phyloP scores from a whole-genome alignment of 2,329 filamentous ascomycete species.

The Fusarium nanum region DNA sequence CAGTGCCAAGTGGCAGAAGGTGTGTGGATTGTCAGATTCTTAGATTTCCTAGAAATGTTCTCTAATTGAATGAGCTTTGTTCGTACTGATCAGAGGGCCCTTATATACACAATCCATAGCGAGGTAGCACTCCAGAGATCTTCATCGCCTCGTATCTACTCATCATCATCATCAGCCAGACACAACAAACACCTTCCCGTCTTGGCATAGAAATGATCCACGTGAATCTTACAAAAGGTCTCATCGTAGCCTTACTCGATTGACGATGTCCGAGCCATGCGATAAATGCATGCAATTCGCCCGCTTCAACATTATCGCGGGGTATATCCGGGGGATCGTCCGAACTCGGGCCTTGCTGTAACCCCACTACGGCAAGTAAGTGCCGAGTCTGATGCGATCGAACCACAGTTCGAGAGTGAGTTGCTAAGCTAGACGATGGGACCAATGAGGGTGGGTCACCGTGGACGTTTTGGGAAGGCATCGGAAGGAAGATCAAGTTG shows the following conservation, averaged over 20 bases:
- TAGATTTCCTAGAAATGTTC: too few species aligned
- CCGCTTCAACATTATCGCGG: conserved; percentile 17
- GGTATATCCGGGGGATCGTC: conserved; percentile 20
- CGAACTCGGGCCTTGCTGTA: conserved; percentile 1
- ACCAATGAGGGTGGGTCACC: not conserved
- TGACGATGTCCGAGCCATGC: not conserved
- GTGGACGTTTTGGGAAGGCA: not conserved
- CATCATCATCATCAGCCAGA: not conserved
- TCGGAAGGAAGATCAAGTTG: not conserved
- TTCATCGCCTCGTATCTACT: not conserved
- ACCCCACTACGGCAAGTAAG: conserved; percentile 12
- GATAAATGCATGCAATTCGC: not conserved
- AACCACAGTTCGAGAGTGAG: not conserved
- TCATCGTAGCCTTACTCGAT: too few species aligned
- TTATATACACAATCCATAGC: not conserved
- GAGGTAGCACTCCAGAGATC: not conserved
- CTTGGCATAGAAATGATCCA: not conserved
- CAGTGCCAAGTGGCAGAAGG: too few species aligned
- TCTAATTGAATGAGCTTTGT: too few species aligned
- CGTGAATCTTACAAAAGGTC: not conserved
- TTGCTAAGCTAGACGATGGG: not conserved
- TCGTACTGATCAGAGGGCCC: not conserved
- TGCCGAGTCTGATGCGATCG: conserved; percentile 26
- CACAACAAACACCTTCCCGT: not conserved
- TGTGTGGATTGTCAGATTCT: not conserved